Evolutionary conservation across 331 rosid genomes (phyloP).

Genomic region (Erythrophleum ivorense): DNA sequence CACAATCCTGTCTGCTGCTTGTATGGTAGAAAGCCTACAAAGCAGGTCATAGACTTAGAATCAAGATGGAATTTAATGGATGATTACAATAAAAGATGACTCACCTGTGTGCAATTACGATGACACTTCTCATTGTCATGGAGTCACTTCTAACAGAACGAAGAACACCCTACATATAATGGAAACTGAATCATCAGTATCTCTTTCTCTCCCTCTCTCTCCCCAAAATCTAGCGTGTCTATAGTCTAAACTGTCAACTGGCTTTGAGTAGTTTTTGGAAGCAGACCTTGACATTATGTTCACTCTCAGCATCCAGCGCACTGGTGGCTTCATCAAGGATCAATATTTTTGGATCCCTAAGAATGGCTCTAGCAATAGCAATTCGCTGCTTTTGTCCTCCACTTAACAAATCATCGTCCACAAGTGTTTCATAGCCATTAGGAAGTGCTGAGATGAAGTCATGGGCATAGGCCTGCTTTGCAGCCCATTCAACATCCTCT

Average conservation of each 20-base stretch:
- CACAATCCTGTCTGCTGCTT: conserved; percentile 93
- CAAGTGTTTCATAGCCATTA: conserved; percentile 81
- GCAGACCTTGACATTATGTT: conserved; percentile 83
- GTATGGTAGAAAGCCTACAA: conserved; percentile 93
- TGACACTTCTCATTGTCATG: conserved; percentile 70
- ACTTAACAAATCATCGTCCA: conserved; percentile 92
- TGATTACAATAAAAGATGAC: conserved; percentile 30
- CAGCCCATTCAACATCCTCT: conserved; percentile 93
- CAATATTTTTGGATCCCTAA: conserved; percentile 90
- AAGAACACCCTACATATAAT: conserved; percentile 76
- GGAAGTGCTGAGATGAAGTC: conserved; percentile 88
- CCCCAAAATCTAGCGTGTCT: conserved; percentile 1
- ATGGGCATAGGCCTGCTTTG: conserved; percentile 91
- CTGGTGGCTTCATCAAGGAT: conserved; percentile 99
- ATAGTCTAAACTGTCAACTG: neutral
- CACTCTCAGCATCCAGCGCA: conserved; percentile 98
- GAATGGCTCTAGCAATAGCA: conserved; percentile 94
- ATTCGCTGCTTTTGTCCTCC: conserved; percentile 99
- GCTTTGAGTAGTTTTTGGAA: conserved; percentile 27
- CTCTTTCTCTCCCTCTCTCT: conserved; percentile 7
- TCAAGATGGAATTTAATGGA: conserved; percentile 18
- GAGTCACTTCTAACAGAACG: conserved; percentile 79
- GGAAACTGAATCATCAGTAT: conserved; percentile 39
- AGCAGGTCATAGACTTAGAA: conserved; percentile 18
- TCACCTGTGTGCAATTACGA: conserved; percentile 91